A percentile compares a stretch with the other conserved stretches of the same genome.
Evolutionary conservation across 371 early-diverging fungal genomes (phyloP).

Genomic region (Mucor ambiguus): DNA sequence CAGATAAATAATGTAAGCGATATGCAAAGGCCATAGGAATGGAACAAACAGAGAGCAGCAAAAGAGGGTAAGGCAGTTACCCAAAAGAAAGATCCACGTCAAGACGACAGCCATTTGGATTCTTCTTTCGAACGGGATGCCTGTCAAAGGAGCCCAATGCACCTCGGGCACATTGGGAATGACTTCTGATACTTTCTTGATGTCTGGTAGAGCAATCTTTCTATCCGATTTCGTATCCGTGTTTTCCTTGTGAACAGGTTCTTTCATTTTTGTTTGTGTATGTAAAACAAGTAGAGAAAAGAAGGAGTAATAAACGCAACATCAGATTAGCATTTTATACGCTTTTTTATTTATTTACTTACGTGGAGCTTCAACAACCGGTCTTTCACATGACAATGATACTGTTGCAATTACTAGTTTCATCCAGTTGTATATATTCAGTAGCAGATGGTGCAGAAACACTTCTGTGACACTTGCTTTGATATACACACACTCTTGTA

Average conservation of each 20-base stretch:
- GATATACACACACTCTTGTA: background rate
- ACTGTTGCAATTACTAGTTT: no score
- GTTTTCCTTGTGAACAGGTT: background rate
- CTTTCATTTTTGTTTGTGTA: background rate
- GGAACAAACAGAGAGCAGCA: slow-evolving; percentile 38
- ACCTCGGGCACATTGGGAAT: slow-evolving; percentile 21
- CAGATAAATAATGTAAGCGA: slow-evolving; percentile 65
- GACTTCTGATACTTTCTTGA: background rate
- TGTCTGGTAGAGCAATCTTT: background rate
- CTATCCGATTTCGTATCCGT: background rate
- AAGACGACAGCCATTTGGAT: slow-evolving; percentile 71
- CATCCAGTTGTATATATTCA: no score
- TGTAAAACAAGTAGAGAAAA: background rate
- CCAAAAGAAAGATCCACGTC: slow-evolving; percentile 62
- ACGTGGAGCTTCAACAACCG: background rate
- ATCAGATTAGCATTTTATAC: background rate
- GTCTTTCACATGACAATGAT: slow-evolving; percentile 7
- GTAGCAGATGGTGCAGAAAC: no score
- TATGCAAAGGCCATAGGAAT: slow-evolving; percentile 58
- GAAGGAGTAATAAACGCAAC: background rate
- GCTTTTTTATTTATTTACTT: background rate
- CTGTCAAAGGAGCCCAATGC: slow-evolving; percentile 67
- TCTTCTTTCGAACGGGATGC: slow-evolving; percentile 73
- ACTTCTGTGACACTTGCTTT: background rate
- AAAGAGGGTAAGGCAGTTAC: slow-evolving; percentile 56